A percentile compares a stretch with the other conserved stretches of the same genome.
Conservation (phyloP, 352 stramenopile genomes). For the Bremia lactucae region DNA sequence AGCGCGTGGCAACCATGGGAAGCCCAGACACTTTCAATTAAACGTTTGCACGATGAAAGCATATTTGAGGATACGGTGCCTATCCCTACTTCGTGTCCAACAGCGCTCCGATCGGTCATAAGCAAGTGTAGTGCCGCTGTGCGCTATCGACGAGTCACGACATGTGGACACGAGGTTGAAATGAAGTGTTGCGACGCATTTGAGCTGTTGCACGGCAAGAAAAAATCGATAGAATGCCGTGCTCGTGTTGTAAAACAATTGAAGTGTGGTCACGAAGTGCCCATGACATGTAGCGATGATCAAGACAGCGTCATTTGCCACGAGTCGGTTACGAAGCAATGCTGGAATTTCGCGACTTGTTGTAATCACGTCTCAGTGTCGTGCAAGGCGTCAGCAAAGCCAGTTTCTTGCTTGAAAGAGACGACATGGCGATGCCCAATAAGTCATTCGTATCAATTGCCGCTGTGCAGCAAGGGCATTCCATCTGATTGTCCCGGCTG, state of each 20-base stretch:
- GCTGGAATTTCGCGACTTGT: slow-evolving; percentile 48
- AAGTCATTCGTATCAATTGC: slow-evolving; percentile 29
- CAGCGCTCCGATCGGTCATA: slow-evolving; percentile 16
- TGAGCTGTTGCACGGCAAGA: slow-evolving; percentile 20
- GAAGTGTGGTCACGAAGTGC: slow-evolving; percentile 31
- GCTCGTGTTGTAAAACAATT: slow-evolving; percentile 24
- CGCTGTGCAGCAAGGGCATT: slow-evolving; percentile 38
- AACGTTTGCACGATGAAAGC: slow-evolving; percentile 23
- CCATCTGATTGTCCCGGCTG: slow-evolving; percentile 42
- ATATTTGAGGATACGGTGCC: slow-evolving; percentile 31
- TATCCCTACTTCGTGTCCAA: slow-evolving; percentile 15
- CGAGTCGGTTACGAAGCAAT: slow-evolving; percentile 29
- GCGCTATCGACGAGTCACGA: slow-evolving; percentile 24
- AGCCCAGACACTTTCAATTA: slow-evolving; percentile 4
- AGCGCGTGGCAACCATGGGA: slow-evolving; percentile 43
- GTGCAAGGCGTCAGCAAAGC: slow-evolving; percentile 12
- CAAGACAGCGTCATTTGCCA: slow-evolving; percentile 23
- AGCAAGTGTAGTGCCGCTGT: slow-evolving; percentile 30
- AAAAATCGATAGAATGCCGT: slow-evolving; percentile 9
- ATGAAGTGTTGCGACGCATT: slow-evolving; percentile 43
- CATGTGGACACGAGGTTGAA: slow-evolving; percentile 48
- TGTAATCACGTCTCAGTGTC: slow-evolving; percentile 18
- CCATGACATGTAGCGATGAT: slow-evolving; percentile 30
- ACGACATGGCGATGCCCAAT: slow-evolving; percentile 30
- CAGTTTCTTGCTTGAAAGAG: slow-evolving; percentile 28